These are phyloP conservation scores for Erysimum cheiri DNA, from an alignment of 441 rosid species.

Conservation along the genomic window DNA sequence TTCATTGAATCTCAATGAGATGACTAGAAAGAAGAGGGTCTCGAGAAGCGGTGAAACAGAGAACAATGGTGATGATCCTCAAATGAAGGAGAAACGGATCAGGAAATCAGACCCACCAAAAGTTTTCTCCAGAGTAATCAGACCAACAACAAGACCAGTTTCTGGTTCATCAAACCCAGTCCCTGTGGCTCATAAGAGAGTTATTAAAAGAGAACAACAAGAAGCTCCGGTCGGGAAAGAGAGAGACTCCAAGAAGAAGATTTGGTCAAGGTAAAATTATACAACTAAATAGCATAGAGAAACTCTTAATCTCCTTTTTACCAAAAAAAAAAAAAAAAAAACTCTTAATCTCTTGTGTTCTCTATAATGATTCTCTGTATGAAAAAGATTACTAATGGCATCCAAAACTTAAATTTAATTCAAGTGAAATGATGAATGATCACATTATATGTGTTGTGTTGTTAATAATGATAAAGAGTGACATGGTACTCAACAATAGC, in stretches of 20 bases:
- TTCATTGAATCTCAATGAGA: slow-evolving; percentile 42
- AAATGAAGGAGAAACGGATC: slow-evolving; percentile 56
- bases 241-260: slow-evolving; percentile 68
- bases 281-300: slow-evolving; percentile 9
- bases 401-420: no score
- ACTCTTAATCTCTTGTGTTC: no score
- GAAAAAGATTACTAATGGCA: no score
- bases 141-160: slow-evolving; percentile 57
- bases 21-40: slow-evolving; percentile 63
- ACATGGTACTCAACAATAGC: slow-evolving; percentile 58
- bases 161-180: slow-evolving; percentile 44
- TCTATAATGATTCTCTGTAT: not conserved
- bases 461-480: slow-evolving; percentile 50
- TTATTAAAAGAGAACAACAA: slow-evolving; percentile 52
- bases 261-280: slow-evolving; percentile 63
- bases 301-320: slow-evolving; percentile 10
- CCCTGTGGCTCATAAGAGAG: slow-evolving; percentile 53
- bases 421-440: not conserved
- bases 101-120: slow-evolving; percentile 87
- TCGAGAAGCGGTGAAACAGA: slow-evolving; percentile 83
- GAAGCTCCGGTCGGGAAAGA: slow-evolving; percentile 56
- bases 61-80: slow-evolving; percentile 50
- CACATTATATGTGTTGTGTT: not conserved
- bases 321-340: no score
- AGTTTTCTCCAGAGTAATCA: slow-evolving; percentile 49